A percentile compares a stretch with the other conserved stretches of the same genome.
Evolutionary conservation across 2,329 filamentous ascomycete genomes (phyloP).

Genomic region (Myriangium duriaei): DNA sequence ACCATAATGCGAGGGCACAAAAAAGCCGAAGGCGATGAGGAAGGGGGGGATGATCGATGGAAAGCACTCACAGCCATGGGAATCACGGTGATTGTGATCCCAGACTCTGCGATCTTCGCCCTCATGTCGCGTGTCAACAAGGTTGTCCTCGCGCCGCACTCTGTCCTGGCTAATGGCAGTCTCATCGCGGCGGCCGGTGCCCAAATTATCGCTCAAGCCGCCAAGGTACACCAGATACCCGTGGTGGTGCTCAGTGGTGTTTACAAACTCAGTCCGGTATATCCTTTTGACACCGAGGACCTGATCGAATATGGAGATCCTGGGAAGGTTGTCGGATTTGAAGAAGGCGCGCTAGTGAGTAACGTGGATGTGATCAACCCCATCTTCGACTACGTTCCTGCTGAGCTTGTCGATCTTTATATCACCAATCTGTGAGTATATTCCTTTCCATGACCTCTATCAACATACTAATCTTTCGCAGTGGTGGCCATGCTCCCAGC

Average conservation of each 20-base stretch:
- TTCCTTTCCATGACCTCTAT: too few species aligned
- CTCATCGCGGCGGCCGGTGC: conserved; percentile 77
- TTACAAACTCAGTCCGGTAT: conserved; percentile 86
- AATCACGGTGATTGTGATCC: conserved; percentile 70
- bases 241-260: conserved; percentile 84
- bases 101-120: conserved; percentile 75
- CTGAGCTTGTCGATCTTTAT: conserved; percentile 65
- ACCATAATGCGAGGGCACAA: conserved; percentile 44
- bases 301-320: conserved; percentile 81
- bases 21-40: conserved; percentile 31
- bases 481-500: conserved; percentile 55
- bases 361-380: conserved; percentile 68
- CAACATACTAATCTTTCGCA: conserved; percentile 20
- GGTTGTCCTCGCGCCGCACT: conserved; percentile 78
- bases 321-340: conserved; percentile 61
- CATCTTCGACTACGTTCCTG: conserved; percentile 68
- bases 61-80: conserved; percentile 69
- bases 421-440: conserved; percentile 67
- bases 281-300: conserved; percentile 68
- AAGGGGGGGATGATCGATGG: conserved; percentile 45
- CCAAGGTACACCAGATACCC: conserved; percentile 66
- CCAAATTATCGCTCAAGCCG: conserved; percentile 69
- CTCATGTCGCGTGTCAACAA: conserved; percentile 95
- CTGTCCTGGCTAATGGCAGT: conserved; percentile 78
- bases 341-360: conserved; percentile 67